Evolutionary conservation across 768 basidiomycete species (phyloP).

Genomic region (Suillus variegatus): DNA sequence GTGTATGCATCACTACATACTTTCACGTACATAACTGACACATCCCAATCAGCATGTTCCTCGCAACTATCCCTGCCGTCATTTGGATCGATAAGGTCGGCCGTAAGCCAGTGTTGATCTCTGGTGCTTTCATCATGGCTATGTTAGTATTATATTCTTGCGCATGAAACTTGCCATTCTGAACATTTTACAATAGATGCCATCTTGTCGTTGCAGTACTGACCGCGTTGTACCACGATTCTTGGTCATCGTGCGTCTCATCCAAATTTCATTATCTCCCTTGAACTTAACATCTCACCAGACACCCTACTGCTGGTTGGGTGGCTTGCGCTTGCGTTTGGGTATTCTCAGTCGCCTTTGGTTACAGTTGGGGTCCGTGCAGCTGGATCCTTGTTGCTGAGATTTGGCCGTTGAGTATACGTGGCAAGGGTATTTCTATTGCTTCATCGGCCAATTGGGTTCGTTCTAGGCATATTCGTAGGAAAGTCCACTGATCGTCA

Average conservation of each 20-base stretch:
- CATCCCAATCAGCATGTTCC: conserved; percentile 53
- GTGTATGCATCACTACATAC: conserved; percentile 45
- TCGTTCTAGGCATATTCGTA: conserved; percentile 16
- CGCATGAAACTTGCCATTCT: conserved; percentile 15
- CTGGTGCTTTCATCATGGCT: conserved; percentile 77
- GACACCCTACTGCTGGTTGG: conserved; percentile 60
- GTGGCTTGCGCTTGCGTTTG: conserved; percentile 70
- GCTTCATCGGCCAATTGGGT: conserved; percentile 78
- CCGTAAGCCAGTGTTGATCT: conserved; percentile 70
- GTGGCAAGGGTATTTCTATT: conserved; percentile 76
- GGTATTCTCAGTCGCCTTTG: conserved; percentile 73
- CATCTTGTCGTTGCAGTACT: conserved; percentile 72
- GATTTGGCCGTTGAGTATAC: conserved; percentile 71
- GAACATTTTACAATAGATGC: conserved; percentile 41
- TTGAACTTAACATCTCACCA: conserved; percentile 16
- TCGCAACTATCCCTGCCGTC: conserved; percentile 80
- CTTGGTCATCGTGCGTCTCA: conserved; percentile 49
- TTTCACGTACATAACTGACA: neutral
- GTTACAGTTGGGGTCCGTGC: conserved; percentile 80
- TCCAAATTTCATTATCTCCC: neutral
- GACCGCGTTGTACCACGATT: conserved; percentile 55
- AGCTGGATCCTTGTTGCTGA: conserved; percentile 79
- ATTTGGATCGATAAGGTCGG: conserved; percentile 80
- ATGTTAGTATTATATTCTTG: conserved; percentile 36
- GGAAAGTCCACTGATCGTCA: conserved; percentile 2